Base-by-base conservation (phyloP, 192 early-diverging fungal genomes). In the Rhizophagus prolifer region DNA sequence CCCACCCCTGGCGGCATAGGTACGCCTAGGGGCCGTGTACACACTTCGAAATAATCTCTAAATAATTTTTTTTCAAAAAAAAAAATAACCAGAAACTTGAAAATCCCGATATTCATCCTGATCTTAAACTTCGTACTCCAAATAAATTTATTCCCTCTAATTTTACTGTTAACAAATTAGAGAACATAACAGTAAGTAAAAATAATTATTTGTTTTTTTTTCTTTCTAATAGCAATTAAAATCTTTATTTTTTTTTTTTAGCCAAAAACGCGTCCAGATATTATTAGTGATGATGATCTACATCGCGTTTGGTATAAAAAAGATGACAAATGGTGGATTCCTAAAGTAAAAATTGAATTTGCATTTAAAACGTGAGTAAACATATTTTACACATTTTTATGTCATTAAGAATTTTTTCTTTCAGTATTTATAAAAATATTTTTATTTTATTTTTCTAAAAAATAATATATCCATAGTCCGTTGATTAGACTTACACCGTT, bases 281-380 rank as follows among this genome's bases (percentile, higher is more conserved):
- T 95, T 66, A 83, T 95, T 61, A 79, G 77, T 61, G 89, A 95
- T n/a, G 84, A 85, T 12, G 75, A 82, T 0, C 46, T 81, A 3
- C 65, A 87, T 28, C 90, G 95, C 47, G 79, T 98, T 79, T 99
- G 97, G 97, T 90, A 94, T 81, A 96, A 97, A 81, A 94, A 93
- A 75, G 97, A 99, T 83, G 95, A 97, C 80, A 93, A 87, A 3
- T 99, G 95, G 76, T 92, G 90, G 86, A 88, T 96, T 23, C 97
- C 97, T 44, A 94, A 96, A 75, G 94, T 92, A 70, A 90, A 92
- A 74, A 83, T 94, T 64, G 91, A 86, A 72, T 88, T 98, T 59
- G 81, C 86, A 61, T 85, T 91, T 64, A 84, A 76, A 68, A 60
- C 19, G 72, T 74, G 0, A 0, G 50, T 54, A 54, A 19, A 64